phyloP scores from a whole-genome alignment of 495 filamentous ascomycete genomes.

The Talaromyces borbonicus region DNA sequence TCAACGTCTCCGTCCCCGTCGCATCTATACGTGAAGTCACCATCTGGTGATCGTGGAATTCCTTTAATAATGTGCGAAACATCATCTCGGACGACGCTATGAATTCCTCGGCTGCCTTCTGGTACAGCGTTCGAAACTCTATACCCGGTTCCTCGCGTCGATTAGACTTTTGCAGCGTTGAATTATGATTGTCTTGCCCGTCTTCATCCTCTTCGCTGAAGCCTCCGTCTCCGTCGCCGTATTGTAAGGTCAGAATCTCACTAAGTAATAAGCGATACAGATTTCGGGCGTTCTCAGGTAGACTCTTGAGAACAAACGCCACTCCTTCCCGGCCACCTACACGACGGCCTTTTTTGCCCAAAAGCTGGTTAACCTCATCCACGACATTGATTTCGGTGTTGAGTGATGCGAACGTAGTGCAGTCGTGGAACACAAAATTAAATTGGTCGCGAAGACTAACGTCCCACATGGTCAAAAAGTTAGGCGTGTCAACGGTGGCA shows the following conservation, averaged over 20 bases:
- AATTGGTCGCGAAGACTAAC: slow-evolving; percentile 64
- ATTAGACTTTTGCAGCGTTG: background rate
- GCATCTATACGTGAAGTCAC: slow-evolving; percentile 78
- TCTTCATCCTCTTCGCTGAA: slow-evolving; percentile 39
- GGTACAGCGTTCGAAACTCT: slow-evolving; percentile 85
- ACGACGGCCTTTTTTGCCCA: slow-evolving; percentile 73
- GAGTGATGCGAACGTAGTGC: slow-evolving; percentile 77
- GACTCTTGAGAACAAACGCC: slow-evolving; percentile 74
- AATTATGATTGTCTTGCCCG: slow-evolving; percentile 14
- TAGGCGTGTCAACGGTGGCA: slow-evolving; percentile 76
- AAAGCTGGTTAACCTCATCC: slow-evolving; percentile 74
- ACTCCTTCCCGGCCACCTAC: slow-evolving; percentile 88
- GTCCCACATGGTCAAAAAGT: slow-evolving; percentile 86
- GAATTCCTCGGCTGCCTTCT: slow-evolving; percentile 92
- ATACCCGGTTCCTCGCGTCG: slow-evolving; percentile 45
- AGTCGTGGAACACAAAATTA: slow-evolving; percentile 86
- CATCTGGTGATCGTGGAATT: slow-evolving; percentile 98
- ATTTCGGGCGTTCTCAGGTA: slow-evolving; percentile 85
- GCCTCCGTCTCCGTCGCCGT: slow-evolving; percentile 38
- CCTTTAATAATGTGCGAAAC: slow-evolving; percentile 86
- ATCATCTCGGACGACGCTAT: slow-evolving; percentile 94
- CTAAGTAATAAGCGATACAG: slow-evolving; percentile 75
- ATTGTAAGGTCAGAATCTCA: slow-evolving; percentile 60
- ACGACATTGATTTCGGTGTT: slow-evolving; percentile 67
- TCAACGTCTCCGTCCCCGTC: slow-evolving; percentile 72